These are phyloP conservation scores for Candida caryicola DNA, from an alignment of 805 yeast genomes.

Conservation along the genomic window DNA sequence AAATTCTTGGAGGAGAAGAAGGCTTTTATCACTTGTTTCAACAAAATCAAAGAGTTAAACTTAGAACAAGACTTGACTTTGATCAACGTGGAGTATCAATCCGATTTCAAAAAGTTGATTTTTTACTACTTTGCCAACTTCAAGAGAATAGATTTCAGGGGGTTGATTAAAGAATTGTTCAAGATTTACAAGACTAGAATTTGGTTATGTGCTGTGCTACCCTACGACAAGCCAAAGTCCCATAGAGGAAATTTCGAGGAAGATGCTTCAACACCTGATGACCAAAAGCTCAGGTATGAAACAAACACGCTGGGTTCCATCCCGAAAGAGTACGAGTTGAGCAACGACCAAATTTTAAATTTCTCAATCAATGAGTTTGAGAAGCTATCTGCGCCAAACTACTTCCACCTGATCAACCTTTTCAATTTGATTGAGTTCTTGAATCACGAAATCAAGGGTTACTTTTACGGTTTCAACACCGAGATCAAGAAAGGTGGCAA, in stretches of 20 bases:
- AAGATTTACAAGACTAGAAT: constrained; percentile 46
- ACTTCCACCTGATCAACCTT: constrained; percentile 52
- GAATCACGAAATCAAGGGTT: constrained; percentile 39
- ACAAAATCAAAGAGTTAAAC: constrained; percentile 46
- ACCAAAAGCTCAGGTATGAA: constrained; percentile 2
- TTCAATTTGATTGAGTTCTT: constrained; percentile 46
- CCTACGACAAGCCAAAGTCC: constrained; percentile 35
- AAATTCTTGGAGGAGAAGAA: constrained; percentile 71
- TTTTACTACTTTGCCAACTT: constrained; percentile 47
- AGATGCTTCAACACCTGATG: not conserved
- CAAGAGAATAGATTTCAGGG: constrained; percentile 43
- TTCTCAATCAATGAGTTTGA: constrained; percentile 45
- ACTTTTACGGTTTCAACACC: constrained; percentile 40
- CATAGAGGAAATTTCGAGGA: constrained; percentile 16
- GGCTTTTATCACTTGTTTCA: constrained; percentile 63
- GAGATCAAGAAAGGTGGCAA: not conserved
- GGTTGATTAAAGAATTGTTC: constrained; percentile 43
- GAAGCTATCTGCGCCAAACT: constrained; percentile 41
- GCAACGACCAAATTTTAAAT: constrained; percentile 40
- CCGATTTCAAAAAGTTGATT: constrained; percentile 44
- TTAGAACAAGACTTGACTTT: constrained; percentile 38
- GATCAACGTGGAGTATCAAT: constrained; percentile 45
- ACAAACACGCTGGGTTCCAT: constrained; percentile 11
- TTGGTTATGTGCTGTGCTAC: constrained; percentile 48
- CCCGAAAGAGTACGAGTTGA: constrained; percentile 38